Base-by-base conservation (phyloP, 257 asterid species). In the Primulina tabacum region DNA sequence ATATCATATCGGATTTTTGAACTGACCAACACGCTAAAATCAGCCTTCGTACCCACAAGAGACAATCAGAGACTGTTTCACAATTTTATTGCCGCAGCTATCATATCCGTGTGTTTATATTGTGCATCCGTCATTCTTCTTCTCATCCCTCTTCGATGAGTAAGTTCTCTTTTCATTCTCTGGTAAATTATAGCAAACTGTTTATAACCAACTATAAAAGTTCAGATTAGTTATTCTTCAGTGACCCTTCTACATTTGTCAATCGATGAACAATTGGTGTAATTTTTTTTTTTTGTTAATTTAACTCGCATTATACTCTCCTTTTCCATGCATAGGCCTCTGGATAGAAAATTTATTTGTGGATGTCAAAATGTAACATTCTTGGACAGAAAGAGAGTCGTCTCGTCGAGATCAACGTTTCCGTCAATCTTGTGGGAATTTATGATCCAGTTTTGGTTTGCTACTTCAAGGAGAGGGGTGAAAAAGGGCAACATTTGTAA, bases 1-100 rank as follows among this genome's bases (percentile, higher is more conserved):
- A 60, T 93, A 76, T 93, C 99, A 3, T 80, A 71, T 78, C 75
- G 99, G 57, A 77, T 93, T 68, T 93, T 93, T 79, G 99, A 90
- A 80, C 92, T 93, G 68, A 93, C 99, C 52, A 93, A 89, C 76
- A 84, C 84, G 6, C 95, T 93, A 43, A 93, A 93, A 79, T 75
- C 84, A 2, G 92, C 88, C 65, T 93, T 93, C 75, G 35, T 93
- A 75, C 98, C 96, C 75, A 81, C 92, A 32, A 85, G 86, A 82
- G 96, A 93, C 60, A 81, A 85, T 62, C 82, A 77, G 79, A 87
- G 72, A 76, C 83, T 93, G 60, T 64, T 86, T 62, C 69, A 85
- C 82, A 93, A 93, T 80, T 79, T 86, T 71, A 52, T 81, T 64
- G 90, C 97, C 29, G 97, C 87, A 55, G 80, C 64, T 24, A 78